Base-by-base conservation (phyloP, 495 filamentous ascomycete genomes). In the Talaromyces stipitatus region DNA sequence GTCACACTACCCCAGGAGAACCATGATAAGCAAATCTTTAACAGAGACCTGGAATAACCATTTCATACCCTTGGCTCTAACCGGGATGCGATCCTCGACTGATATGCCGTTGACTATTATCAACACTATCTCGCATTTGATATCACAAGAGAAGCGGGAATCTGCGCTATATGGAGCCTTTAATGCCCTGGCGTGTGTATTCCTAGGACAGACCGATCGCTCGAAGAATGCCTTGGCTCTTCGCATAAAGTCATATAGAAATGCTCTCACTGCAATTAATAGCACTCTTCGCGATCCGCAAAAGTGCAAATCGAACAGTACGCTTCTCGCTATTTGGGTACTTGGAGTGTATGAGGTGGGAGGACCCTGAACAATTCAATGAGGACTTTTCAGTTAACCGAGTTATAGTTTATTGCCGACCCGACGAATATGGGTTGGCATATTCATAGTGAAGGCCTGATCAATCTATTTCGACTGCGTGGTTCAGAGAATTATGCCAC, bases 321-420 rank as follows among this genome's bases (percentile, higher is more conserved):
- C 36, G 14, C 32, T 55, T 5, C 32, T 55, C 6, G 22, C 33
- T 20, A 23, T 55, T 12, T 55, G 53, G 30, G 5, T 46, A 18
- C 36, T 55, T 16, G 23, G 53, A 3, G 4, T 43, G 24, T 55
- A 45, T 23, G 53, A 55, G 53, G 53, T 55, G 24, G 27, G 27
- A n/a, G 4, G 2, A 22, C 6, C 43, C 6, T 47, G 16, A 22
- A 47, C 4, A 7, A n/a, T 47, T 26, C 22, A 10, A 47, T 41
- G 16, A 14, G 36, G 4, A 47, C 11, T 27, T 10, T 26, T 50
- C 16, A 12, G 22, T 16, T 29, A 4, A 29, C 5, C 2, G 2
- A 30, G 12, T 4, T 10, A 33, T 2, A 28, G 48, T 51, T 30
- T 10, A 26, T 24, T 12, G 45, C 9, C 27, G 48, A 28, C 16